Evolutionary conservation across 352 stramenopile species (phyloP).

Genomic region (Pythium coloratum): DNA sequence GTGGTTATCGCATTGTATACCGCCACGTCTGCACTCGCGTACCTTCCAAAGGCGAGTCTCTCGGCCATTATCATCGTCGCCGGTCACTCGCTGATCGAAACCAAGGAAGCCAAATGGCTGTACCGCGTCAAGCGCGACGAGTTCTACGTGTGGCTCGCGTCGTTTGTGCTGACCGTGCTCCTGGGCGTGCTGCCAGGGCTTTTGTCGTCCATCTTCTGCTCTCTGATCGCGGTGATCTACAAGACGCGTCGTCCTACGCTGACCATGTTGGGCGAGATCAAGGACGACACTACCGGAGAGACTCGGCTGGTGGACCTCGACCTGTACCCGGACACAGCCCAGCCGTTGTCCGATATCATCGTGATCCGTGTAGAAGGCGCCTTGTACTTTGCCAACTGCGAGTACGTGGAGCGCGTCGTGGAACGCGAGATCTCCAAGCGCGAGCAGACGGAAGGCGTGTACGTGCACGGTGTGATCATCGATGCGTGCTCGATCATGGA

Average conservation of each 20-base stretch:
- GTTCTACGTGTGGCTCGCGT: constrained; percentile 61
- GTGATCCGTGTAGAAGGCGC: constrained; percentile 55
- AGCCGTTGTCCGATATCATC: constrained; percentile 43
- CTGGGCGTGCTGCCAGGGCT: constrained; percentile 52
- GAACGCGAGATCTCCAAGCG: constrained; percentile 48
- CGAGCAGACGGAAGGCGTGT: constrained; percentile 36
- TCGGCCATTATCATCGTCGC: constrained; percentile 89
- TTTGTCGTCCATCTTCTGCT: constrained; percentile 56
- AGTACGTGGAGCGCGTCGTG: constrained; percentile 55
- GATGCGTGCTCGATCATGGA: constrained; percentile 82
- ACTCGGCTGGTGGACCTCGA: constrained; percentile 48
- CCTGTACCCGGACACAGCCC: constrained; percentile 40
- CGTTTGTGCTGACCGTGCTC: constrained; percentile 51
- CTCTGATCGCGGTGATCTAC: constrained; percentile 55
- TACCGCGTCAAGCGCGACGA: constrained; percentile 68
- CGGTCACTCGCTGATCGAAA: constrained; percentile 87
- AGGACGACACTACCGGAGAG: constrained; percentile 34
- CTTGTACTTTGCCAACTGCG: constrained; percentile 66
- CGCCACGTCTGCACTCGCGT: constrained; percentile 79
- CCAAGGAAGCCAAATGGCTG: constrained; percentile 78
- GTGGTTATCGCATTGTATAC: constrained; percentile 84
- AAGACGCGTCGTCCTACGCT: constrained; percentile 52
- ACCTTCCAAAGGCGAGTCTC: constrained; percentile 84
- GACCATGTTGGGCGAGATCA: constrained; percentile 46
- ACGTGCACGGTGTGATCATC: constrained; percentile 61